Conservation (phyloP, 2,329 filamentous ascomycete species). For the Talaromyces sp. region DNA sequence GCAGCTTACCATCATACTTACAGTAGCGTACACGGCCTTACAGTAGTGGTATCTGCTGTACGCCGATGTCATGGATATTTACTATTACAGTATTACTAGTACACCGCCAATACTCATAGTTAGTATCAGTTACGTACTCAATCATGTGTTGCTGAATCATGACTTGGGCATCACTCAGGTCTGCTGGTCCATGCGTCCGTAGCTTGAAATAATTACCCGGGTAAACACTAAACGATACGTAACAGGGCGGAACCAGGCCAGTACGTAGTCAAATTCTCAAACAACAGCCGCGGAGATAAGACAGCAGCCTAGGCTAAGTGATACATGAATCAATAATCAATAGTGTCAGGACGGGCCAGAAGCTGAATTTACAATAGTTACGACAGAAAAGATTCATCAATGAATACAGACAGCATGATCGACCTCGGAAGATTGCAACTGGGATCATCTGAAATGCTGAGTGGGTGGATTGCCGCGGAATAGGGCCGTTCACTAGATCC, state of each 20-base stretch:
- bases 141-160: background rate
- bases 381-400: background rate
- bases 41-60: background rate
- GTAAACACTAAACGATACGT: background rate
- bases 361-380: background rate
- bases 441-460: background rate
- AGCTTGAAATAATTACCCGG: background rate
- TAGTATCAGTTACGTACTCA: no score
- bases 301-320: background rate
- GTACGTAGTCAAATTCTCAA: background rate
- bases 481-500: background rate
- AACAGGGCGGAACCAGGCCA: background rate
- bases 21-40: background rate
- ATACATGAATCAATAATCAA: background rate
- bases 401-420: background rate
- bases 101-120: background rate
- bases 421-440: background rate
- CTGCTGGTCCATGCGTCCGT: background rate
- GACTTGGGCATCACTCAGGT: background rate
- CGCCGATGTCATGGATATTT: background rate
- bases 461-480: slow-evolving; percentile 4
- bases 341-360: background rate
- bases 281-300: background rate
- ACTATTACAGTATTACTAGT: no score
- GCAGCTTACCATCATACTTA: slow-evolving; percentile 10